A percentile compares a stretch with the other conserved stretches of the same genome.
Evolutionary conservation across 164 flowering plant genomes (phyloP).

Genomic region (Magnolia kwangsiensis): DNA sequence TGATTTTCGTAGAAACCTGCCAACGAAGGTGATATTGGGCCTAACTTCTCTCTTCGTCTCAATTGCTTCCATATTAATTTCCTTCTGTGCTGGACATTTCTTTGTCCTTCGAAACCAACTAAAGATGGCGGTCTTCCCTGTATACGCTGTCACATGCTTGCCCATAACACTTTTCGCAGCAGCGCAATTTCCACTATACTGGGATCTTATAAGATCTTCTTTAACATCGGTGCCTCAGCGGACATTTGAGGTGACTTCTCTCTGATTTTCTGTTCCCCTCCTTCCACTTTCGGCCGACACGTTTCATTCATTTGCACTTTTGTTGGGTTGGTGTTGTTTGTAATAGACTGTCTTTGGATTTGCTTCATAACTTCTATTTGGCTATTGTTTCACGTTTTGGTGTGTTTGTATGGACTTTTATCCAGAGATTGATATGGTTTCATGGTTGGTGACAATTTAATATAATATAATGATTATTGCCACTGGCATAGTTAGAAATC

Average conservation of each 20-base stretch:
- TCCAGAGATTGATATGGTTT: too few species aligned
- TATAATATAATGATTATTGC: too few species aligned
- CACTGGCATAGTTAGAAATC: neutral
- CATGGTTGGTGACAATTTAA: too few species aligned
- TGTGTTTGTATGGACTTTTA: too few species aligned
- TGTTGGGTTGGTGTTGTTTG: too few species aligned
- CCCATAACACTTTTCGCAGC: constrained; percentile 6
- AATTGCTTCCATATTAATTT: constrained; percentile 23
- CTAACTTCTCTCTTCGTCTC: constrained; percentile 24
- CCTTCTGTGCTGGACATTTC: constrained; percentile 27
- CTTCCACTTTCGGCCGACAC: too few species aligned
- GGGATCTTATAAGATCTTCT: neutral
- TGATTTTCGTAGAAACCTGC: constrained; percentile 14
- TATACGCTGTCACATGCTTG: constrained; percentile 11
- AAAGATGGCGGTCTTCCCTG: constrained; percentile 5
- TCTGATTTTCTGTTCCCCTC: neutral
- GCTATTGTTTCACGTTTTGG: too few species aligned
- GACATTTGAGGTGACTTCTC: constrained; percentile 1
- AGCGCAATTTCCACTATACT: constrained; percentile 6
- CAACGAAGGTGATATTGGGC: constrained; percentile 17
- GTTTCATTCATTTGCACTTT: neutral
- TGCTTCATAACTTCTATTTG: too few species aligned
- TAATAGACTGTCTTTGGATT: too few species aligned
- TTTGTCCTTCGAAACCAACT: constrained; percentile 19
- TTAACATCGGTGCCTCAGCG: neutral